These are phyloP conservation scores for Aeschynomene evenia DNA, from an alignment of 306 rosid genomes.

Conservation along the genomic window DNA sequence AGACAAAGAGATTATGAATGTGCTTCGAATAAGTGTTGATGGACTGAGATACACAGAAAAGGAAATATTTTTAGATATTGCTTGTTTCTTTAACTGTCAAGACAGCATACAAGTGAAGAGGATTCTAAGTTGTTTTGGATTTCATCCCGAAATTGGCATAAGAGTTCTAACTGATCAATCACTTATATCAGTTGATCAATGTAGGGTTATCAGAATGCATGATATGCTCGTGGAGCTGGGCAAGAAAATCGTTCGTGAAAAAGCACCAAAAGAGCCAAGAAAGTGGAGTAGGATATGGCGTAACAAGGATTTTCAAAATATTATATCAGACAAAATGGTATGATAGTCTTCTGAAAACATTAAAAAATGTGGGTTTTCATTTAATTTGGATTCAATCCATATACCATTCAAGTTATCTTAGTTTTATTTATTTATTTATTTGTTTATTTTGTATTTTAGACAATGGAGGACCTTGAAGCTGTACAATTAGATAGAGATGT, in stretches of 20 bases:
- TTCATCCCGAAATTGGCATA: conserved; percentile 3
- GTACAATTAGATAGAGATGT: not conserved
- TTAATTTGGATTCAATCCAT: not conserved
- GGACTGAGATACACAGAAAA: not conserved
- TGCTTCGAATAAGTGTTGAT: not conserved
- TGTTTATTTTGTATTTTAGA: not conserved
- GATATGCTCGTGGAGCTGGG: not conserved
- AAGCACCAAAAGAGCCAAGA: not conserved
- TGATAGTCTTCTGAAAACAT: not conserved
- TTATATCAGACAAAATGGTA: not conserved
- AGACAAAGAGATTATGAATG: no score
- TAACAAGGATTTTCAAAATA: not conserved
- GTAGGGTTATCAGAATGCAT: not conserved
- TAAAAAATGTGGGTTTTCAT: not conserved
- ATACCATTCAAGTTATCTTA: not conserved
- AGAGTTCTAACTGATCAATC: conserved; percentile 18
- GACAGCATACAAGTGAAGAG: not conserved
- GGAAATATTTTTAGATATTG: not conserved
- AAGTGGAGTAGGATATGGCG: conserved; percentile 34
- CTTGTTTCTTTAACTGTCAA: not conserved
- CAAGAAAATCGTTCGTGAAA: not conserved
- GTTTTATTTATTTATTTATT: not conserved
- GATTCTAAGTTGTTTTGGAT: not conserved
- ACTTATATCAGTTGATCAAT: not conserved
- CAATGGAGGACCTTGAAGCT: conserved; percentile 8